Base-by-base conservation (phyloP, 2,329 filamentous ascomycete species). In the Parascedosporium putredinis region DNA sequence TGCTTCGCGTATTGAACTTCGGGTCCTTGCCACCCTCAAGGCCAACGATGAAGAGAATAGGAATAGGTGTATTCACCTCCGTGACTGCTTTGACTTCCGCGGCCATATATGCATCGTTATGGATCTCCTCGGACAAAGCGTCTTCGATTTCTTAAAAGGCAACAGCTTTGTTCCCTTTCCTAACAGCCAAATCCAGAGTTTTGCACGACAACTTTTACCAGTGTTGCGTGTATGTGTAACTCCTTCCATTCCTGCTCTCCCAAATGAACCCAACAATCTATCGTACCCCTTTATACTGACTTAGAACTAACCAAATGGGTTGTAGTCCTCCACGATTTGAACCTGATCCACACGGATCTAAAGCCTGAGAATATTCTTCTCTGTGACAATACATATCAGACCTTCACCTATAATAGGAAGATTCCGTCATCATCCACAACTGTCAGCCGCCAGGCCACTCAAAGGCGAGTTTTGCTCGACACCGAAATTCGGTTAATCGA, bases 191-290 rank as follows among this genome's bases (percentile, higher is more conserved):
- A 98, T 98, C 52, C 93, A 97, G 66, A 91, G 81, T 63, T 97
- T 98, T 73, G 93, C 93, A 45, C 82, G 91, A 46, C 93, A 98
- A 64, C 74, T 98, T 14, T 86, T 98, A 97, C 91, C n/a, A 97
- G 91, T 60, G 94, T 98, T 60, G 93, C 93, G 52, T 98, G 88
- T 95, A 71, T 75, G 88, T 81, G n/a, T n/a, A n/a, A n/a, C n/a
- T n/a, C n/a, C n/a, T n/a, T n/a, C n/a, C n/a, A n/a, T n/a, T n/a
- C n/a, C n/a, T n/a, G n/a, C n/a, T n/a, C n/a, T n/a, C n/a, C n/a
- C n/a, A n/a, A n/a, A n/a, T n/a, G n/a, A n/a, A n/a, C n/a, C n/a
- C n/a, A n/a, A n/a, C n/a, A n/a, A n/a, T n/a, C n/a, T n/a, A n/a
- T n/a, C 36, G 16, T 23, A 22, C 12, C 23, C 27, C 34, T 7